These are phyloP conservation scores for Xenoacremonium recifei DNA, from an alignment of 2,329 filamentous ascomycete genomes.

Conservation along the genomic window DNA sequence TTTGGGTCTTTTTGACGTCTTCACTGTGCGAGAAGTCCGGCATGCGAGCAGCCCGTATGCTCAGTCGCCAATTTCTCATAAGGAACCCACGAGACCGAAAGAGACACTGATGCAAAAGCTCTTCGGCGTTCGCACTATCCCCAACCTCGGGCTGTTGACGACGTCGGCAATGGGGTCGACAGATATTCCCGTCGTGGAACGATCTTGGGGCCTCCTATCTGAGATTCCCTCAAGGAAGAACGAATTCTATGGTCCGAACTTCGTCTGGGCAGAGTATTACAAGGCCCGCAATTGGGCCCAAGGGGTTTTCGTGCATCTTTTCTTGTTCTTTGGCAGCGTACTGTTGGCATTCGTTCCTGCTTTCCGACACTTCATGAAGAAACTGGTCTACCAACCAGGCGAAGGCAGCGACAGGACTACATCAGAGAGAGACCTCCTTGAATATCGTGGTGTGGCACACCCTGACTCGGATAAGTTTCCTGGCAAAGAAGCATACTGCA, in stretches of 20 bases:
- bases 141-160: slow-evolving; percentile 54
- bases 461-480: slow-evolving; percentile 49
- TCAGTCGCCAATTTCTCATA: slow-evolving; percentile 54
- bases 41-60: slow-evolving; percentile 50
- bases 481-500: slow-evolving; percentile 52
- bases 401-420: slow-evolving; percentile 52
- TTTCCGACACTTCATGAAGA: slow-evolving; percentile 43
- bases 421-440: slow-evolving; percentile 57
- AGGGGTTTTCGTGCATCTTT: slow-evolving; percentile 51
- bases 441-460: slow-evolving; percentile 63
- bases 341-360: slow-evolving; percentile 46
- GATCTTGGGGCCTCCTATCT: slow-evolving; percentile 62
- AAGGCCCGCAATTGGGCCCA: slow-evolving; percentile 48
- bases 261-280: slow-evolving; percentile 56
- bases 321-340: slow-evolving; percentile 40
- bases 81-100: slow-evolving; percentile 26
- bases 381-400: slow-evolving; percentile 51
- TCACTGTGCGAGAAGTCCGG: slow-evolving; percentile 46
- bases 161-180: slow-evolving; percentile 49
- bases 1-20: slow-evolving; percentile 57
- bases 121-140: slow-evolving; percentile 48
- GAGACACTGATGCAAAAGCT: slow-evolving; percentile 41
- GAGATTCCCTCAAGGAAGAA: slow-evolving; percentile 41
- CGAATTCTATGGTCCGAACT: slow-evolving; percentile 60
- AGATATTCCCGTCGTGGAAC: slow-evolving; percentile 55